Percentiles rank a stretch among this genome's conserved stretches.
Conservation (phyloP, 176 grass and related monocot genomes). For the Oryza punctata region DNA sequence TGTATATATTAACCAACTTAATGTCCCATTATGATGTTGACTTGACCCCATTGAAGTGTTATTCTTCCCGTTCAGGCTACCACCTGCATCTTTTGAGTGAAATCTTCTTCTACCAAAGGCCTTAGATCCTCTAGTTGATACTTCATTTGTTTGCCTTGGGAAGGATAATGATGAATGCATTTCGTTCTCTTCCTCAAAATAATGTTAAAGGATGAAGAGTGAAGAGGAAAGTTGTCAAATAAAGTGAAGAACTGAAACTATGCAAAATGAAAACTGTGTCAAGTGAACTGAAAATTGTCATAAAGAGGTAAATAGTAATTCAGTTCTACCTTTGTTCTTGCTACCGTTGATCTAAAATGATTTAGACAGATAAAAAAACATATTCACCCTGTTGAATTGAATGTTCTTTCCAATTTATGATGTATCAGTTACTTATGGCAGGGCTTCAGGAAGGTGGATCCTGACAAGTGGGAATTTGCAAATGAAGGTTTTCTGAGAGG, state of each 20-base stretch:
- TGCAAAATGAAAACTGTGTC: conserved; percentile 52
- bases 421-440: conserved; percentile 42
- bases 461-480: conserved; percentile 96
- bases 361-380: conserved; percentile 4
- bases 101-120: neutral
- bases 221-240: conserved; percentile 54
- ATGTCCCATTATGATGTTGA: neutral
- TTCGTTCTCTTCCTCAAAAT: conserved; percentile 49
- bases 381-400: neutral
- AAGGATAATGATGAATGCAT: conserved; percentile 27
- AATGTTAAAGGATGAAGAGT: conserved; percentile 53
- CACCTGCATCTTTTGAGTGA: conserved; percentile 5
- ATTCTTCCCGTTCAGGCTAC: neutral
- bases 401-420: conserved; percentile 29
- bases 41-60: neutral
- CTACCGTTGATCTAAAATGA: neutral
- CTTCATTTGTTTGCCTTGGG: conserved; percentile 8
- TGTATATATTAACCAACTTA: neutral
- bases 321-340: neutral
- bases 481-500: conserved; percentile 88
- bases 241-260: conserved; percentile 35
- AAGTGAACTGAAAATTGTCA: conserved; percentile 37
- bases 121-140: conserved; percentile 20
- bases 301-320: conserved; percentile 55
- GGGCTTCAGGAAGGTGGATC: conserved; percentile 98